Evolutionary conservation across 2,329 filamentous ascomycete genomes (phyloP), one percentile per base, ranked within the genome.

Genomic region (Stachybotrys chartarum): DNA sequence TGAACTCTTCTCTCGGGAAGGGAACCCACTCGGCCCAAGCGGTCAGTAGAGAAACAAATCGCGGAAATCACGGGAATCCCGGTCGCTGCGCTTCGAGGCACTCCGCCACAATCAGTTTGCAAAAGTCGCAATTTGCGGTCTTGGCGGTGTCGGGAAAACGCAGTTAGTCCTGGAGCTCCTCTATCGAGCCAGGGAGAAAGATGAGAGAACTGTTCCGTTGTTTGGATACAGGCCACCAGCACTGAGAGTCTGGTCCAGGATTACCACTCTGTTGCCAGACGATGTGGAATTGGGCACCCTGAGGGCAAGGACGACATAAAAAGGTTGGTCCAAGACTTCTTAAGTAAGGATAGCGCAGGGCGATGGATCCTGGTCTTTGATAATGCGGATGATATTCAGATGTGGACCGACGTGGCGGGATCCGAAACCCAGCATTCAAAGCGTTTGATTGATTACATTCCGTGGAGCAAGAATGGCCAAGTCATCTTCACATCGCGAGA

Each of bases 41-140:
- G 10, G 47, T 51, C 30, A n/a, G 52, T 52, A 32, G 46, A 45
- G 30, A 50, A 55, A n/a, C 30, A 55, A 7, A 56, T 60, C n/a
- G 35, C 46, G 30, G 51, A 58, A 10, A 58, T 60, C n/a, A 58
- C 58, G 12, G 53, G 55, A 5, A 58, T 60, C 18, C 50, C 55
- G 32, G 16, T 56, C 11, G 24, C 24, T 30, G 57, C 53, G 8
- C 55, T 60, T 45, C 53, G 55, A 32, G 56, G 57, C 8, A 42
- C 6, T 31, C 11, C 49, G 3, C 14, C 16, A 17, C 18, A 24
- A 51, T 5, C 48, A 12, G 7, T 31, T 24, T 4, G 30, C 39
- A n/a, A 55, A 55, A 47, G 49, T 55, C 14, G 45, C 53, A 1
- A 24, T 55, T 16, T 51, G n/a, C 42, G 53, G 53, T 5, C 53